phyloP scores from a whole-genome alignment of 2,329 filamentous ascomycete species.

The Pestalotiopsis sp. region DNA sequence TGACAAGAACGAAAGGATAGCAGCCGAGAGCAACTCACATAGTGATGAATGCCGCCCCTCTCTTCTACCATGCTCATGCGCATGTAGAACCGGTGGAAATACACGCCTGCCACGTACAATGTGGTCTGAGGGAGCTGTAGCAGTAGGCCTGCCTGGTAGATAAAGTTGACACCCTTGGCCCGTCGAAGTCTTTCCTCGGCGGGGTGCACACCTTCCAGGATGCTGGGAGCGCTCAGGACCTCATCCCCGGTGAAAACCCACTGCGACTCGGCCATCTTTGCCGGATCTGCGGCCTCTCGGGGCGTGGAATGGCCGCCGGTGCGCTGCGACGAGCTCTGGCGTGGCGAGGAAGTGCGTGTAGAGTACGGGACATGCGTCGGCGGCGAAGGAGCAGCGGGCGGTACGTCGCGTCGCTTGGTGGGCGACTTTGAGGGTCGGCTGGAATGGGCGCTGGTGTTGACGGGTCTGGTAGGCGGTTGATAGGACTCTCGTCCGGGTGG shows the following conservation, averaged over 20 bases:
- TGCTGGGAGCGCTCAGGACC: conserved; percentile 78
- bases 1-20: neutral
- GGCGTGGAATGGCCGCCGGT: conserved; percentile 43
- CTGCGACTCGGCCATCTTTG: conserved; percentile 54
- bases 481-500: conserved; percentile 56
- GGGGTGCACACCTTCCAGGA: conserved; percentile 76
- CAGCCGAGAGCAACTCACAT: conserved; percentile 58
- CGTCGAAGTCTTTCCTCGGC: conserved; percentile 79
- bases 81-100: conserved; percentile 97
- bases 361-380: conserved; percentile 44
- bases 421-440: conserved; percentile 53
- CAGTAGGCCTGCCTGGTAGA: conserved; percentile 90
- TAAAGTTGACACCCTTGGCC: conserved; percentile 94
- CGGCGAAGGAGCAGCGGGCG: conserved; percentile 63
- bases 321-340: conserved; percentile 10
- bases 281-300: conserved; percentile 30
- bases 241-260: conserved; percentile 91
- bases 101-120: conserved; percentile 87
- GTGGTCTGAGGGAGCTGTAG: conserved; percentile 91
- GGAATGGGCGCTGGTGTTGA: conserved; percentile 30
- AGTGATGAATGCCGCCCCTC: conserved; percentile 82
- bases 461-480: conserved; percentile 45
- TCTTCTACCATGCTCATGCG: conserved; percentile 77
- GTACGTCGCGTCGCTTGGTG: conserved; percentile 54
- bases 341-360: conserved; percentile 56